These are phyloP conservation scores for Tetrahymena elliotti DNA, from an alignment of 73 alveolate genomes.

Conservation along the genomic window DNA sequence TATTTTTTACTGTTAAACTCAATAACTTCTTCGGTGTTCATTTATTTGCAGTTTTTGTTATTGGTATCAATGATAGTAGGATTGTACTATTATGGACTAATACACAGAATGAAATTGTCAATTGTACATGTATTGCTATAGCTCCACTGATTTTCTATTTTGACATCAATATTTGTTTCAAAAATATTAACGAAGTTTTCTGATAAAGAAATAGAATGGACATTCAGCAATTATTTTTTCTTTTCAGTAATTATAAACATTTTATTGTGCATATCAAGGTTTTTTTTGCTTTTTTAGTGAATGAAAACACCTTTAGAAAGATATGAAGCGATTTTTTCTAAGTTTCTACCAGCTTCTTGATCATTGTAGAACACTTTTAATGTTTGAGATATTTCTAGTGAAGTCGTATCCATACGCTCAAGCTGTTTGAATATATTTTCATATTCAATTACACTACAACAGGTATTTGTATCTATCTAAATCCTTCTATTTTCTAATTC, in stretches of 20 bases:
- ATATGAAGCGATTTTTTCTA: background rate
- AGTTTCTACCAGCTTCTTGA: background rate
- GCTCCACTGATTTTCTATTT: background rate
- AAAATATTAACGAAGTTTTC: background rate
- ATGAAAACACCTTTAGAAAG: background rate
- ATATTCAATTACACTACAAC: background rate
- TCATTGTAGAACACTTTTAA: background rate
- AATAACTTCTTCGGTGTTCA: background rate
- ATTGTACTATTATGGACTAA: background rate
- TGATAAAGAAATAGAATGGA: background rate
- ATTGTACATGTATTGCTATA: background rate
- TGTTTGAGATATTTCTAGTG: background rate
- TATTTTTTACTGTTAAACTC: background rate
- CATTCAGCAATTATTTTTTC: background rate
- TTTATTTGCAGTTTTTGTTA: background rate
- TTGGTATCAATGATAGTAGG: background rate
- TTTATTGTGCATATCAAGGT: background rate
- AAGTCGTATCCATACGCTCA: background rate
- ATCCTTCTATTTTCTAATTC: background rate
- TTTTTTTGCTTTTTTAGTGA: background rate
- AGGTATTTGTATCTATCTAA: background rate
- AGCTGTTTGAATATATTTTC: background rate
- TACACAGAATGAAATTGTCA: background rate
- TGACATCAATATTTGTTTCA: background rate
- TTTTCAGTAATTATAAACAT: background rate